Evolutionary conservation across 2,329 filamentous ascomycete species (phyloP).

Genomic region (Endothia cerciana): DNA sequence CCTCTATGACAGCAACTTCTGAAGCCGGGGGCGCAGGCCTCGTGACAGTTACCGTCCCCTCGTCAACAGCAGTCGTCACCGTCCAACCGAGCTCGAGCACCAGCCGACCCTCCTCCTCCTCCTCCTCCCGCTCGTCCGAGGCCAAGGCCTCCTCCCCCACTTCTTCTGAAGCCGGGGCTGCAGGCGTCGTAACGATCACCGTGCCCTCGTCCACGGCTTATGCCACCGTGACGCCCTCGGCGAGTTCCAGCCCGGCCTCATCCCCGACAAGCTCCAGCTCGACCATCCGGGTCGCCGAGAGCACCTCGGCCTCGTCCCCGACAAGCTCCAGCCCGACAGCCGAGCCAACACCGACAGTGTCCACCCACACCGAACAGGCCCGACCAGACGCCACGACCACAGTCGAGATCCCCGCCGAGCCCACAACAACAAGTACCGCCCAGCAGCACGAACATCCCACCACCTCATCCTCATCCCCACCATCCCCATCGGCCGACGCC

Average conservation of each 20-base stretch:
- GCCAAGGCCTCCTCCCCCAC: background rate
- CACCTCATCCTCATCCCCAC: background rate
- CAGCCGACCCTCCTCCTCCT: background rate
- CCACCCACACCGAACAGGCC: background rate
- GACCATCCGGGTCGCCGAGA: constrained; percentile 9
- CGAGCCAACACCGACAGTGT: background rate
- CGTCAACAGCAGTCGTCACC: background rate
- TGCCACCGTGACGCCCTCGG: constrained; percentile 11
- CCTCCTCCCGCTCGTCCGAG: background rate
- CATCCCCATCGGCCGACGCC: background rate
- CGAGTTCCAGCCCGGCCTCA: background rate
- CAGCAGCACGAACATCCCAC: background rate
- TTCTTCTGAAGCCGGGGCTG: background rate
- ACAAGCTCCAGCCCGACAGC: no score
- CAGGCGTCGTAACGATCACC: constrained; percentile 21
- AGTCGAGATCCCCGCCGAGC: background rate
- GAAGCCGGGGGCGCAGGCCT: background rate
- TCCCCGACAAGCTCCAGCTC: background rate
- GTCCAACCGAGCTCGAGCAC: constrained; percentile 1
- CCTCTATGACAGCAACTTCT: background rate
- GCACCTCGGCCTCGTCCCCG: constrained; percentile 15
- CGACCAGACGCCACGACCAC: background rate
- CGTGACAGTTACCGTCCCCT: constrained; percentile 15
- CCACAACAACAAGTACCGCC: background rate
- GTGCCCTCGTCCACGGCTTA: constrained; percentile 22